A percentile compares a stretch with the other conserved stretches of the same genome.
Conservation (phyloP, 2,329 filamentous ascomycete genomes). For the Cercospora zeae-maydis region DNA sequence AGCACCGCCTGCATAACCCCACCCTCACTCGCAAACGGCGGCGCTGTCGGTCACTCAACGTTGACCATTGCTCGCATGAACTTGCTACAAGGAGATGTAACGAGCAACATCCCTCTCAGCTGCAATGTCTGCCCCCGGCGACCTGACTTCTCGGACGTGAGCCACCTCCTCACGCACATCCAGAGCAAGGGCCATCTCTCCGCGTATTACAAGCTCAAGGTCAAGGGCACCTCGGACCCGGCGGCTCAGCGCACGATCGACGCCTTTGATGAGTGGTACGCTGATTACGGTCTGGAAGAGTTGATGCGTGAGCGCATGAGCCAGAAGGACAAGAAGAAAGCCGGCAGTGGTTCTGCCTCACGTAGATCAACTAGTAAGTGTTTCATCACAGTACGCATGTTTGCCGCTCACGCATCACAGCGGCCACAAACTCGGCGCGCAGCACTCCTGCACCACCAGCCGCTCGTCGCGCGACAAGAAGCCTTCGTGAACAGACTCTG, state of each 20-base stretch:
- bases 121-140: conserved; percentile 81
- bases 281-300: conserved; percentile 63
- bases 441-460: conserved; percentile 24
- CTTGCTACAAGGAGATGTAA: conserved; percentile 35
- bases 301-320: conserved; percentile 75
- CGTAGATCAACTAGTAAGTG: conserved; percentile 23
- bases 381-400: not conserved
- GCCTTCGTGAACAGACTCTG: conserved; percentile 29
- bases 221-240: conserved; percentile 59
- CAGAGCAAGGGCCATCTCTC: conserved; percentile 89
- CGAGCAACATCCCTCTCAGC: conserved; percentile 59
- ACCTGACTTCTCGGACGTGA: conserved; percentile 82
- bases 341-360: conserved; percentile 13
- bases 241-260: conserved; percentile 61
- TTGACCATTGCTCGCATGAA: conserved; percentile 25
- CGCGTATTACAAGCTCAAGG: conserved; percentile 75
- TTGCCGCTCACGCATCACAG: conserved; percentile 1
- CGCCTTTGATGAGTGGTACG: conserved; percentile 76
- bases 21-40: conserved; percentile 10
- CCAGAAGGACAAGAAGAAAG: conserved; percentile 63
- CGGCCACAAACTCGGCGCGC: conserved; percentile 22
- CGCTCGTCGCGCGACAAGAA: conserved; percentile 10
- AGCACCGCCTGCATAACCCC: not conserved
- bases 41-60: not conserved
- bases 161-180: conserved; percentile 87